Conservation (phyloP, 2,329 filamentous ascomycete genomes). For the Esteya vermicola region DNA sequence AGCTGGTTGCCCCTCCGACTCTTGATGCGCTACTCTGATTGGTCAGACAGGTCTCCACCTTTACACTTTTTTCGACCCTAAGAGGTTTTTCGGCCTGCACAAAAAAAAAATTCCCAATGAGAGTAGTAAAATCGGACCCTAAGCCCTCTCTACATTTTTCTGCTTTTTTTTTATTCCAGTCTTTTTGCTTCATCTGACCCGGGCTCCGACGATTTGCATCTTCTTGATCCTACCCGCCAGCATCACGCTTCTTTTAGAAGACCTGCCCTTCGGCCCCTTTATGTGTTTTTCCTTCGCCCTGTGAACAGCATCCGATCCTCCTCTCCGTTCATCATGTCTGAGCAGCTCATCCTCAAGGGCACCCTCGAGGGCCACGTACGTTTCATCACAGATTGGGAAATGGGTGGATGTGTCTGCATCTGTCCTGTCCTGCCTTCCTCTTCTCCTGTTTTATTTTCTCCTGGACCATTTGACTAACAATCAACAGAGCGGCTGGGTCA, state of each 20-base stretch:
- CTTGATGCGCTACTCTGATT: constrained; percentile 9
- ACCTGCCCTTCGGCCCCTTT: background rate
- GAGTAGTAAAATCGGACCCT: constrained; percentile 1
- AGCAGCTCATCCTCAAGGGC: constrained; percentile 91
- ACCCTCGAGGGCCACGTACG: constrained; percentile 92
- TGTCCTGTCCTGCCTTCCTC: background rate
- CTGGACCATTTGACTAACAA: background rate
- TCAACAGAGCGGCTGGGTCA: constrained; percentile 85
- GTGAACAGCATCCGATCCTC: too few species aligned
- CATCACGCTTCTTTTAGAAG: background rate
- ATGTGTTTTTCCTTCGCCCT: constrained; percentile 8
- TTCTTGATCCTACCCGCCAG: background rate
- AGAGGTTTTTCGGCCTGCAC: constrained; percentile 9
- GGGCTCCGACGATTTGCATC: constrained; percentile 2
- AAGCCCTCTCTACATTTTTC: constrained; percentile 4
- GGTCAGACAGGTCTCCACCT: constrained; percentile 14
- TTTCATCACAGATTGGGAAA: too few species aligned
- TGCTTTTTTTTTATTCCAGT: constrained; percentile 1
- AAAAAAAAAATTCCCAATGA: constrained; percentile 8
- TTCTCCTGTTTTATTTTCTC: background rate
- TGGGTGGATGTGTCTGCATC: constrained; percentile 3
- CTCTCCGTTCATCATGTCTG: constrained; percentile 61
- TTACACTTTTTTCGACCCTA: constrained; percentile 11
- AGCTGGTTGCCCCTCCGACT: background rate
- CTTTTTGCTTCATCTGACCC: background rate